These are phyloP conservation scores for Rhinocladiella similis DNA, from an alignment of 2,329 filamentous ascomycete species.

Conservation along the genomic window DNA sequence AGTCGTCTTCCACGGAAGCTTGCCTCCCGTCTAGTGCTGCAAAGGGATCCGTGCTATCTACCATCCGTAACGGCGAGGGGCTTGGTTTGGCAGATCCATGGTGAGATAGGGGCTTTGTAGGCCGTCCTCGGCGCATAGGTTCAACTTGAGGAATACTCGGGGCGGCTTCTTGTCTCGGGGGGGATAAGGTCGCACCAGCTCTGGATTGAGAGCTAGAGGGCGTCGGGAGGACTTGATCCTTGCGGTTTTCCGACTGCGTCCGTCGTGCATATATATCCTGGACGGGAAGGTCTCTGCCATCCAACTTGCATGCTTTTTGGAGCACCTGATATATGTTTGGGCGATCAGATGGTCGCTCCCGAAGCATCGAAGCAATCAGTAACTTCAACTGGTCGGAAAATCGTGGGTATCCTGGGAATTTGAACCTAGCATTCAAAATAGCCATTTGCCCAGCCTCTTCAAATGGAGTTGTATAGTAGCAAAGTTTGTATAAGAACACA, in stretches of 20 bases:
- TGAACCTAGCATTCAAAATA: constrained; percentile 93
- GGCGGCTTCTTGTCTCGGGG: constrained; percentile 59
- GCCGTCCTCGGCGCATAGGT: constrained; percentile 87
- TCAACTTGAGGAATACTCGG: constrained; percentile 82
- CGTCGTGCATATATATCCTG: constrained; percentile 77
- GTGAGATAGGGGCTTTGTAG: constrained; percentile 54
- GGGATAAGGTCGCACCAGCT: constrained; percentile 78
- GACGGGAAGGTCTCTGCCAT: constrained; percentile 80
- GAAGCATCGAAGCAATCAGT: constrained; percentile 89
- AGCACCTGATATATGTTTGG: constrained; percentile 96
- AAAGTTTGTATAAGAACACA: constrained; percentile 94
- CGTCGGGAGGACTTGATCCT: constrained; percentile 60
- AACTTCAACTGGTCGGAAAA: constrained; percentile 90
- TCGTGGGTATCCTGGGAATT: constrained; percentile 80
- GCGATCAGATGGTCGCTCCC: constrained; percentile 73
- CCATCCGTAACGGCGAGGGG: constrained; percentile 69
- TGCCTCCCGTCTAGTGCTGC: constrained; percentile 77
- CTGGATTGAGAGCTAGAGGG: constrained; percentile 58
- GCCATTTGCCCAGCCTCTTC: constrained; percentile 97
- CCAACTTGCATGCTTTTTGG: constrained; percentile 83
- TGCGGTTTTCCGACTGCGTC: constrained; percentile 63
- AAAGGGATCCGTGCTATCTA: constrained; percentile 75
- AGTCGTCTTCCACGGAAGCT: constrained; percentile 64
- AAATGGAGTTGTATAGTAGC: constrained; percentile 98
- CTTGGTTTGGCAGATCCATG: constrained; percentile 56